These are phyloP conservation scores for Acacia crassicarpa DNA, from an alignment of 306 rosid genomes.

Conservation along the genomic window DNA sequence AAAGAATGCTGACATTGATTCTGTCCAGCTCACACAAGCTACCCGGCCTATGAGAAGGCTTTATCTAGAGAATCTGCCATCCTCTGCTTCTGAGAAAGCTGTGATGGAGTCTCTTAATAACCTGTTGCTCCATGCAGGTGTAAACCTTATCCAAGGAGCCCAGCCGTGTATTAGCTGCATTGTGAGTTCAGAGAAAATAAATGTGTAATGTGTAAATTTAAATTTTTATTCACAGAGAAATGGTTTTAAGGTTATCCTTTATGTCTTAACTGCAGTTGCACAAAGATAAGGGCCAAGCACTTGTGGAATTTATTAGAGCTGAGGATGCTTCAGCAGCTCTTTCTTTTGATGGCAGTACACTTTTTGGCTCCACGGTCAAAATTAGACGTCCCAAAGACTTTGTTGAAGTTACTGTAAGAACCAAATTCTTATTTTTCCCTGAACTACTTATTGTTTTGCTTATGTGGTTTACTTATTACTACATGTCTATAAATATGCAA, in stretches of 20 bases:
- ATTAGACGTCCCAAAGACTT: slow-evolving; percentile 91
- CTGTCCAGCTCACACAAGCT: slow-evolving; percentile 88
- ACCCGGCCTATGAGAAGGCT: slow-evolving; percentile 94
- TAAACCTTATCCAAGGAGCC: slow-evolving; percentile 67
- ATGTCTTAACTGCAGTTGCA: slow-evolving; percentile 62
- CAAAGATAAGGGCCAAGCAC: slow-evolving; percentile 85
- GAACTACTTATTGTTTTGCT: slow-evolving; percentile 9
- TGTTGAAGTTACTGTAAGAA: slow-evolving; percentile 84
- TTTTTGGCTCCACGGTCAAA: slow-evolving; percentile 71
- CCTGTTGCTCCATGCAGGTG: slow-evolving; percentile 61
- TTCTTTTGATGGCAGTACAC: slow-evolving; percentile 73
- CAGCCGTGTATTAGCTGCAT: slow-evolving; percentile 84
- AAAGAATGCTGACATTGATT: slow-evolving; percentile 60
- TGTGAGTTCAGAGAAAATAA: slow-evolving; percentile 53
- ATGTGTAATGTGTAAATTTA: slow-evolving; percentile 24
- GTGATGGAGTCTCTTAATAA: slow-evolving; percentile 72
- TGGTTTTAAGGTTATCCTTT: slow-evolving; percentile 35
- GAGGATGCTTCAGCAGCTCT: slow-evolving; percentile 92
- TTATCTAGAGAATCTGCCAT: slow-evolving; percentile 82
- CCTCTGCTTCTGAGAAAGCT: slow-evolving; percentile 75
- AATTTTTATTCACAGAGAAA: slow-evolving; percentile 1
- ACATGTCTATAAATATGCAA: neutral
- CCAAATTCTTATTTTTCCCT: slow-evolving; percentile 38
- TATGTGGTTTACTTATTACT: neutral
- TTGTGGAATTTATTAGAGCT: slow-evolving; percentile 87